Conservation (phyloP, 495 filamentous ascomycete species). For the Aspergillus conjunctus region DNA sequence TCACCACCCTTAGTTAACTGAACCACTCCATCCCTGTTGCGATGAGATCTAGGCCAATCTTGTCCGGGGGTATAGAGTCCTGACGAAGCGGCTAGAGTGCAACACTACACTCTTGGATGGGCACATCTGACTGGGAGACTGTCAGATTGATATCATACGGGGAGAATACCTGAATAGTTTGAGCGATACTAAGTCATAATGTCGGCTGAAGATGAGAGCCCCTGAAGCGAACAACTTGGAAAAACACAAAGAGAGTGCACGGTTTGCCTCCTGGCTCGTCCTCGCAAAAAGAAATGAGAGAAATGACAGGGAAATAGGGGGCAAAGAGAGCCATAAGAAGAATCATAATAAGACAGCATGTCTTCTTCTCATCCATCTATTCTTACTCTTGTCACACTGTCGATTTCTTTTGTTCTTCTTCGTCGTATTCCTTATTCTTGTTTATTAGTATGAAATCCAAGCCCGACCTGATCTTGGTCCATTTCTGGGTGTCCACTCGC, state of each 20-base stretch:
- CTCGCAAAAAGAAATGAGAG: conserved; percentile 16
- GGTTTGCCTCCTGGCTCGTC: conserved; percentile 19
- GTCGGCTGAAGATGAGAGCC: conserved; percentile 1
- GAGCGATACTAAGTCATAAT: background rate
- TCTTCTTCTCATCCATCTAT: background rate
- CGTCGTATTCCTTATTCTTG: conserved; percentile 2
- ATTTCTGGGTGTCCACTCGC: background rate
- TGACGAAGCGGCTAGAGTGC: background rate
- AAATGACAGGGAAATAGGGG: background rate
- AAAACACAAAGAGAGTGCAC: conserved; percentile 11
- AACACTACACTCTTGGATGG: background rate
- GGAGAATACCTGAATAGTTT: background rate
- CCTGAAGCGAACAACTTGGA: background rate
- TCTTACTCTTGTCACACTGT: background rate
- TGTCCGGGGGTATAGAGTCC: no score
- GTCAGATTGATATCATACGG: background rate
- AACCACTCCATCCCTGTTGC: no score
- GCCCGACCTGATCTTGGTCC: background rate
- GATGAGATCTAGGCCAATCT: no score
- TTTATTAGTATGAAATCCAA: background rate
- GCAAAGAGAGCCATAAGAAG: conserved; percentile 2
- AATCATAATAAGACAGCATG: conserved; percentile 6
- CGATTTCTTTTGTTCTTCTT: conserved; percentile 5
- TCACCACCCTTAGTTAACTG: background rate
- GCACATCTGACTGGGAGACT: background rate